A percentile compares a stretch with the other conserved stretches of the same genome.
These are phyloP conservation scores for Dryas octopetala DNA, from an alignment of 306 rosid genomes.

Conservation along the genomic window DNA sequence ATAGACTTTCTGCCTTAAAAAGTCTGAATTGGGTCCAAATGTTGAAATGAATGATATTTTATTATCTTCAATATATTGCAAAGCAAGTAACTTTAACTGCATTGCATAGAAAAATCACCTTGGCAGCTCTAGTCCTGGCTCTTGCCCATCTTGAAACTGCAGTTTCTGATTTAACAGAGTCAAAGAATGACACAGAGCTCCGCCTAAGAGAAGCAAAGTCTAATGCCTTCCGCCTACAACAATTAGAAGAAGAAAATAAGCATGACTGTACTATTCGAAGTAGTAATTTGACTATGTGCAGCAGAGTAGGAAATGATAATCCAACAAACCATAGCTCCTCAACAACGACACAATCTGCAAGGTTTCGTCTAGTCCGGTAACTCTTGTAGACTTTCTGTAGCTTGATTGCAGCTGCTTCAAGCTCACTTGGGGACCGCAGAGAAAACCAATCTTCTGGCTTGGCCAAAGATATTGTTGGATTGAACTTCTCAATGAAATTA, in stretches of 20 bases:
- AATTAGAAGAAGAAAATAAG: not conserved
- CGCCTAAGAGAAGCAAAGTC: conserved; percentile 53
- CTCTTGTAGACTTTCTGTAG: conserved; percentile 77
- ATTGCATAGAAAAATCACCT: conserved; percentile 40
- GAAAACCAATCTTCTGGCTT: conserved; percentile 17
- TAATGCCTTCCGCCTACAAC: conserved; percentile 73
- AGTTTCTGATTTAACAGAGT: conserved; percentile 58
- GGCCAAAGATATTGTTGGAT: conserved; percentile 30
- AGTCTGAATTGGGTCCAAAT: conserved; percentile 14
- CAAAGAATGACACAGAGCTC: conserved; percentile 53
- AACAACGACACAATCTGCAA: conserved; percentile 72
- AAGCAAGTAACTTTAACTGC: not conserved
- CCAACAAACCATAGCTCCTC: conserved; percentile 70
- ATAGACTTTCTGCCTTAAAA: not conserved
- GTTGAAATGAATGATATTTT: not conserved
- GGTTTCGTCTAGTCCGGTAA: conserved; percentile 60
- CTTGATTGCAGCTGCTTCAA: conserved; percentile 58
- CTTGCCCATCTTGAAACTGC: conserved; percentile 73
- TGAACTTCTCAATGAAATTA: conserved; percentile 21
- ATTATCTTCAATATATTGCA: not conserved
- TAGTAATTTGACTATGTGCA: not conserved
- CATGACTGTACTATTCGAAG: not conserved
- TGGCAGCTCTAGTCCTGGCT: conserved; percentile 76
- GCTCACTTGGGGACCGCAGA: conserved; percentile 26
- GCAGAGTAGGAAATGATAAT: not conserved